Percentiles rank a stretch among this genome's conserved stretches.
Conservation (phyloP, 768 basidiomycete species). For the Pleurotus pulmonarius region DNA sequence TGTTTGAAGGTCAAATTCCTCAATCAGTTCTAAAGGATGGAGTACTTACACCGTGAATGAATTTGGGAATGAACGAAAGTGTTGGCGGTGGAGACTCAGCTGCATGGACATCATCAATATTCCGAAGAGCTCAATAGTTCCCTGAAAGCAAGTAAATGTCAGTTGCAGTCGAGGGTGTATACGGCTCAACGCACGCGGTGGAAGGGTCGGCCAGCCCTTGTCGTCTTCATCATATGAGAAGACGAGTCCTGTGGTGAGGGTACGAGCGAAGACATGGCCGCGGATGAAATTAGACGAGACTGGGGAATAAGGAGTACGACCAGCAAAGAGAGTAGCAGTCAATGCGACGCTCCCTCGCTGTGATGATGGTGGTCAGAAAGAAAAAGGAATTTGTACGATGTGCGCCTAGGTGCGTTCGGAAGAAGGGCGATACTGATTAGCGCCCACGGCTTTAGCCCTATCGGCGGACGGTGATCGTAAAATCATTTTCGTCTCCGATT, state of each 20-base stretch:
- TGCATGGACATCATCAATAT: slow-evolving; percentile 93
- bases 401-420: background rate
- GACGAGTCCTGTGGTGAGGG: slow-evolving; percentile 38
- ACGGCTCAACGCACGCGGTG: slow-evolving; percentile 61
- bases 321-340: slow-evolving; percentile 35
- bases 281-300: slow-evolving; percentile 34
- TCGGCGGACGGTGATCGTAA: no score
- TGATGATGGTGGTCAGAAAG: slow-evolving; percentile 20
- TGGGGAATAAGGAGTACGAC: slow-evolving; percentile 50
- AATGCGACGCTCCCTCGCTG: slow-evolving; percentile 1
- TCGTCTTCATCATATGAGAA: slow-evolving; percentile 98
- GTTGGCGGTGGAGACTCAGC: slow-evolving; percentile 88
- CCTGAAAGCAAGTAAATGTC: slow-evolving; percentile 45
- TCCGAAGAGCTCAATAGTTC: slow-evolving; percentile 96
- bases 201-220: slow-evolving; percentile 90
- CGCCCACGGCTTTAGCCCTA: background rate
- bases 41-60: slow-evolving; percentile 88
- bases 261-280: slow-evolving; percentile 36
- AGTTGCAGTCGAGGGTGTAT: slow-evolving; percentile 9
- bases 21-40: slow-evolving; percentile 11
- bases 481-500: no score
- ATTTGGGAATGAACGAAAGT: slow-evolving; percentile 92
- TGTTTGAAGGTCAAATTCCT: background rate
- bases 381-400: slow-evolving; percentile 2
- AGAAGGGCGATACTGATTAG: background rate